These are phyloP conservation scores for Colletotrichum tropicale DNA, from an alignment of 2,329 filamentous ascomycete species.

Conservation along the genomic window DNA sequence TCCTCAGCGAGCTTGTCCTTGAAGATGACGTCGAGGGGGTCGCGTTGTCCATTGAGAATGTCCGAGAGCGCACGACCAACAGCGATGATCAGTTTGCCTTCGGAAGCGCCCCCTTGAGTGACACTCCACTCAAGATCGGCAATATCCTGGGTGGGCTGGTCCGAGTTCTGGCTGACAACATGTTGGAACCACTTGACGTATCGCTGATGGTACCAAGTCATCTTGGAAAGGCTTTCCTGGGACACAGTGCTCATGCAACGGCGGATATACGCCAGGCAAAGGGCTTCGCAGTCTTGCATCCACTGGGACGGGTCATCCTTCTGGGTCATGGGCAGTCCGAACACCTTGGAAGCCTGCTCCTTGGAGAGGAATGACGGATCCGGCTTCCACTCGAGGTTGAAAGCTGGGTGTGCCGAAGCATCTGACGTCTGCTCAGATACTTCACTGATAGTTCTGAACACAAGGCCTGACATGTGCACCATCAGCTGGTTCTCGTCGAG, in stretches of 20 bases:
- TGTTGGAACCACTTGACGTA: conserved; percentile 22
- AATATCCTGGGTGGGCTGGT: background rate
- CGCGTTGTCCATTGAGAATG: conserved; percentile 28
- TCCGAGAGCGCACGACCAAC: conserved; percentile 24
- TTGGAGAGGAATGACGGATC: conserved; percentile 22
- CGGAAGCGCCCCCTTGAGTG: conserved; percentile 3
- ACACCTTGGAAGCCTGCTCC: conserved; percentile 15
- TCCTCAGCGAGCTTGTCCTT: conserved; percentile 26
- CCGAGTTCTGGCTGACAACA: background rate
- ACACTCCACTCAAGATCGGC: conserved; percentile 16
- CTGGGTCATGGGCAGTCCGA: conserved; percentile 9
- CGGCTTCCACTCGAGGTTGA: conserved; percentile 24
- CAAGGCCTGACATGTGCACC: conserved; percentile 21
- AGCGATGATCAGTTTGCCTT: conserved; percentile 25
- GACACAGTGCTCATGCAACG: background rate
- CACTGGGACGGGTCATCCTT: conserved; percentile 20
- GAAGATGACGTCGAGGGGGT: conserved; percentile 33
- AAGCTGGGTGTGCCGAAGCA: conserved; percentile 7
- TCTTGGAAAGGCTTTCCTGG: background rate
- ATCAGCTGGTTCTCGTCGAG: conserved; percentile 8
- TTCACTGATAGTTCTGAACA: conserved; percentile 21
- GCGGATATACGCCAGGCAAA: conserved; percentile 16
- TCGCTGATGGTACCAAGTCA: conserved; percentile 13
- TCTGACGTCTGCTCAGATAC: background rate
- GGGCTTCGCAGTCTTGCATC: conserved; percentile 22